These are phyloP conservation scores for Pythium aristosporum DNA, from an alignment of 352 stramenopile species.

Conservation along the genomic window DNA sequence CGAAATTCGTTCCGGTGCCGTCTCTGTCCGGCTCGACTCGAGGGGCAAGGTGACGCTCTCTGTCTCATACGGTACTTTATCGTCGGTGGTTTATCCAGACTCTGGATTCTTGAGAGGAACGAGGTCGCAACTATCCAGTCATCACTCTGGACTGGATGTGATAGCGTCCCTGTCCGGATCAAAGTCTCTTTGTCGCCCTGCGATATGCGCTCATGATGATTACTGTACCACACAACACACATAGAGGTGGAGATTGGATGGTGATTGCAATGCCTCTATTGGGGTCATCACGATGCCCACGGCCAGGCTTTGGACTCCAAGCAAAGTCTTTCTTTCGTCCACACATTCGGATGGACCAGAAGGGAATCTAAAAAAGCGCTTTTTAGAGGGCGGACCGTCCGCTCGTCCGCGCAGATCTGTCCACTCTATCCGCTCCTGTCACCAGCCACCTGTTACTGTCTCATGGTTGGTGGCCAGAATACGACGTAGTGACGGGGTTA, in stretches of 20 bases:
- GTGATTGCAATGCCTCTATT: no score
- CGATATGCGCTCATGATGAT: no score
- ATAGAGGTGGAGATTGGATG: no score
- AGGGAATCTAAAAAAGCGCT: slow-evolving; percentile 14
- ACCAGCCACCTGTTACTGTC: slow-evolving; percentile 1
- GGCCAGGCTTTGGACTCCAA: no score
- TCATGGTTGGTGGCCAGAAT: slow-evolving; percentile 14
- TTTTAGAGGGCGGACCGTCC: slow-evolving; percentile 5
- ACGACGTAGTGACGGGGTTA: slow-evolving; percentile 1
- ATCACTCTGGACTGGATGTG: background rate
- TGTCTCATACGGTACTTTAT: slow-evolving; percentile 24
- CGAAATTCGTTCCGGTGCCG: slow-evolving; percentile 23
- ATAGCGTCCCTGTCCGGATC: no score
- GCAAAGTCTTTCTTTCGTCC: slow-evolving; percentile 7
- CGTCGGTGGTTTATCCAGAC: no score
- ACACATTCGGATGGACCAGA: slow-evolving; percentile 4
- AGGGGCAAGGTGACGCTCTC: slow-evolving; percentile 25
- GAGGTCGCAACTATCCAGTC: background rate
- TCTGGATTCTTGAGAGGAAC: no score
- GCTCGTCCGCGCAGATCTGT: slow-evolving; percentile 20
- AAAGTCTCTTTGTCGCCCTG: no score
- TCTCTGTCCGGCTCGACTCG: slow-evolving; percentile 28
- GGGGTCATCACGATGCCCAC: no score
- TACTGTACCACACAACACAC: no score
- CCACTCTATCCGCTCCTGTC: slow-evolving; percentile 6